Conservation (phyloP, 139 green algal genomes). For the Ettlia oleoabundans region DNA sequence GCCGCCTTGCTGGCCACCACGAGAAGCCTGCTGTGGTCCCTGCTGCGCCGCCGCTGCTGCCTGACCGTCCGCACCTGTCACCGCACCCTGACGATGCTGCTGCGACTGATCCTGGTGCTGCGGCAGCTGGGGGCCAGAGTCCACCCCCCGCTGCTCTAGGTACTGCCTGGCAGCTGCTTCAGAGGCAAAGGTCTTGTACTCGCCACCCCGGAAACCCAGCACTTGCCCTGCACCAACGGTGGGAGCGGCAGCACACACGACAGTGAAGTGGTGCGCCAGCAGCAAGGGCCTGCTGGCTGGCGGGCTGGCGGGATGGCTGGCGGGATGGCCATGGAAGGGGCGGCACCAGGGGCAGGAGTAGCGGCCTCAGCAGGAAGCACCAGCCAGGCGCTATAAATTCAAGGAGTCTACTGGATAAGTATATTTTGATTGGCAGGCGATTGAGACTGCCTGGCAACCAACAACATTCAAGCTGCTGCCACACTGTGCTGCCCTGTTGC, state of each 20-base stretch:
- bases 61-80: too few relatives aligned
- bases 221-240: slow-evolving; percentile 16
- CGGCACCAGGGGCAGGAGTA: too few relatives aligned
- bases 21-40: background rate
- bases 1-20: too few relatives aligned
- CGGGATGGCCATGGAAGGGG: too few relatives aligned
- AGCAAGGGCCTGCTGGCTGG: too few relatives aligned
- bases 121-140: background rate
- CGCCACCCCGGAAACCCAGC: background rate
- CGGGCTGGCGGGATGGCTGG: too few relatives aligned
- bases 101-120: background rate
- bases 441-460: too few relatives aligned
- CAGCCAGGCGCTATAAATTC: too few relatives aligned
- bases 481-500: too few relatives aligned
- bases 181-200: slow-evolving; percentile 20
- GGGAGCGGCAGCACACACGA: background rate
- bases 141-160: slow-evolving; percentile 5
- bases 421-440: too few relatives aligned
- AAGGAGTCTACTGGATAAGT: too few relatives aligned
- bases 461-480: too few relatives aligned
- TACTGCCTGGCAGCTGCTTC: background rate
- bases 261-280: background rate
- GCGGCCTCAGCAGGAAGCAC: background rate
- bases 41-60: background rate
- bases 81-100: background rate